These are phyloP conservation scores for Auriculariales sp. DNA, from an alignment of 768 basidiomycete genomes.

Conservation along the genomic window DNA sequence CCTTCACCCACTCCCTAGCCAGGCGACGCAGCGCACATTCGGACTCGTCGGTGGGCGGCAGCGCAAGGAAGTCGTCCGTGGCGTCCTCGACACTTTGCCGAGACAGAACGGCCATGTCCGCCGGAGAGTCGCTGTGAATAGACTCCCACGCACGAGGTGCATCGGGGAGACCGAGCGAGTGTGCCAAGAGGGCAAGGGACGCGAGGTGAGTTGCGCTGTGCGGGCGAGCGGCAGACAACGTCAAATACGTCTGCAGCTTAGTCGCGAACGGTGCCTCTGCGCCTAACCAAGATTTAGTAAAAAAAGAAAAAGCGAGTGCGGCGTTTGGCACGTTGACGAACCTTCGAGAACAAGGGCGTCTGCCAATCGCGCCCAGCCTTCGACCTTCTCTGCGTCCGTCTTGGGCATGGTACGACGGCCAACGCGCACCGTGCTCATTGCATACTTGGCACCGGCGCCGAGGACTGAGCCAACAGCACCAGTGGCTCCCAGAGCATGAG, in stretches of 20 bases:
- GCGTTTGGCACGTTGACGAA: conserved; percentile 13
- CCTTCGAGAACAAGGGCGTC: conserved; percentile 29
- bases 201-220: conserved; percentile 32
- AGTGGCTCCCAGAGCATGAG: conserved; percentile 24
- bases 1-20: background rate
- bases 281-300: conserved; percentile 1
- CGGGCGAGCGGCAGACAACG: conserved; percentile 27
- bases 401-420: conserved; percentile 14
- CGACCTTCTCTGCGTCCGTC: conserved; percentile 26
- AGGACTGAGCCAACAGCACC: conserved; percentile 23
- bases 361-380: conserved; percentile 38
- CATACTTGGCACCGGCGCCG: conserved; percentile 11
- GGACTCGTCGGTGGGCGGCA: conserved; percentile 16
- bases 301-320: background rate
- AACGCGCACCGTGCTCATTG: conserved; percentile 6
- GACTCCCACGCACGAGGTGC: conserved; percentile 31
- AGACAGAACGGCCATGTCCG: conserved; percentile 42
- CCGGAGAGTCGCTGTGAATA: conserved; percentile 19
- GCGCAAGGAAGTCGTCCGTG: conserved; percentile 19
- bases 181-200: conserved; percentile 42
- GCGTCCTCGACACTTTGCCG: conserved; percentile 42
- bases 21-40: conserved; percentile 27
- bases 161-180: conserved; percentile 26
- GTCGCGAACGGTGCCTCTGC: conserved; percentile 18
- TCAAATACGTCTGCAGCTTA: conserved; percentile 40